Evolutionary conservation across 495 filamentous ascomycete genomes (phyloP).

Genomic region (Neurospora discreta): DNA sequence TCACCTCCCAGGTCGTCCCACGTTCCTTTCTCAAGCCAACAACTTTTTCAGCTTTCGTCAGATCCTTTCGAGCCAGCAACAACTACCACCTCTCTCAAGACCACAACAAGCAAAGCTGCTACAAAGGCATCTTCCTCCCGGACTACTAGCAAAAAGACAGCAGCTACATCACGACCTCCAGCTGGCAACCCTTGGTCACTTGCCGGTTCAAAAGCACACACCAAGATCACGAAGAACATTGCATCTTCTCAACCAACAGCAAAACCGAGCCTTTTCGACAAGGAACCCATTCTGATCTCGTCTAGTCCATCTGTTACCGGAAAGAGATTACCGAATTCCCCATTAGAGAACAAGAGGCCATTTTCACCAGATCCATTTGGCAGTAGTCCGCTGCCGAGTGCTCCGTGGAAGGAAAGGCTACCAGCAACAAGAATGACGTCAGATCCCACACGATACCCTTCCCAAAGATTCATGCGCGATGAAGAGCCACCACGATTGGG

Average conservation of each 20-base stretch:
- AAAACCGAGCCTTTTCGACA: neutral
- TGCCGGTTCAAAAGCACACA: conserved; percentile 27
- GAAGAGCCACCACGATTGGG: neutral
- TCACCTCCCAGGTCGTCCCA: neutral
- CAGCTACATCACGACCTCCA: conserved; percentile 4
- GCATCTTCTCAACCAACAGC: conserved; percentile 2
- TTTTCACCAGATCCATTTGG: conserved; percentile 30
- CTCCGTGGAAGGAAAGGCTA: neutral
- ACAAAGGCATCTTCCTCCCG: neutral
- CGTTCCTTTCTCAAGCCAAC: neutral
- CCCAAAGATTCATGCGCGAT: neutral
- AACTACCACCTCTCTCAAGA: neutral
- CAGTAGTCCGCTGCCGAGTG: conserved; percentile 2
- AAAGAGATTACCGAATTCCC: conserved; percentile 3
- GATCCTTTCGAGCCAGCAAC: neutral
- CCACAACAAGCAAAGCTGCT: neutral
- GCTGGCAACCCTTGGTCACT: conserved; percentile 33
- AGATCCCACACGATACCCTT: neutral
- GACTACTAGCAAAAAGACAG: conserved; percentile 5
- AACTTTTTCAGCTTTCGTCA: neutral
- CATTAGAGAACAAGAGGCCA: neutral
- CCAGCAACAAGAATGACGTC: neutral
- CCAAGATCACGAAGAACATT: conserved; percentile 17
- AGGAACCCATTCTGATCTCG: conserved; percentile 30
- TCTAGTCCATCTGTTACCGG: conserved; percentile 28